Evolutionary conservation across 2,329 filamentous ascomycete genomes (phyloP).

Genomic region (Alternaria viburni): DNA sequence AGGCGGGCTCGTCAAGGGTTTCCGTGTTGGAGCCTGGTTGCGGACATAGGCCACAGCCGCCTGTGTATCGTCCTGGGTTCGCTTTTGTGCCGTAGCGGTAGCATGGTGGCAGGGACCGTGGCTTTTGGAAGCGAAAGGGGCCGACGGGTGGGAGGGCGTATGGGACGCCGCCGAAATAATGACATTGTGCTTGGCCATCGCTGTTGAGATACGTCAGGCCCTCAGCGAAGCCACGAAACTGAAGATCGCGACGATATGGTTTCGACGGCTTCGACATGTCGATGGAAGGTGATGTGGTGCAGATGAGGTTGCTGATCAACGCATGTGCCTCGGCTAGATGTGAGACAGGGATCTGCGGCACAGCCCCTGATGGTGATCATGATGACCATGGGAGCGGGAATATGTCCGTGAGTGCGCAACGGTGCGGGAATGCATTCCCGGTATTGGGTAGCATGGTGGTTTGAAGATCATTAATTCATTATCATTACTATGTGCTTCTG

Average conservation of each 20-base stretch:
- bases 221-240: slow-evolving; percentile 57
- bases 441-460: not conserved
- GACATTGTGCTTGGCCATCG: slow-evolving; percentile 48
- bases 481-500: not conserved
- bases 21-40: slow-evolving; percentile 48
- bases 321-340: slow-evolving; percentile 4
- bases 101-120: slow-evolving; percentile 54
- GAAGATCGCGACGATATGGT: slow-evolving; percentile 46
- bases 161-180: slow-evolving; percentile 63
- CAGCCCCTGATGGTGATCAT: slow-evolving; percentile 1
- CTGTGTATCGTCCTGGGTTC: slow-evolving; percentile 55
- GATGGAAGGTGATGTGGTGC: not conserved
- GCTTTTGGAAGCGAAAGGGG: slow-evolving; percentile 57
- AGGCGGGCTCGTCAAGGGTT: slow-evolving; percentile 34
- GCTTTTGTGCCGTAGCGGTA: slow-evolving; percentile 60
- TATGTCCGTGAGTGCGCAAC: not conserved
- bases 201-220: slow-evolving; percentile 54
- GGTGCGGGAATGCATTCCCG: not conserved
- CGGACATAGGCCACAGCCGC: slow-evolving; percentile 56
- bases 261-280: slow-evolving; percentile 26
- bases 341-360: not conserved
- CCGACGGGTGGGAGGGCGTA: slow-evolving; percentile 60
- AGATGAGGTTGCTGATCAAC: not conserved
- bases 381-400: not conserved
- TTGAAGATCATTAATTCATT: not conserved